Base-by-base conservation (phyloP, 1,284 basidiomycete species). In the Microbotryum intermedium region DNA sequence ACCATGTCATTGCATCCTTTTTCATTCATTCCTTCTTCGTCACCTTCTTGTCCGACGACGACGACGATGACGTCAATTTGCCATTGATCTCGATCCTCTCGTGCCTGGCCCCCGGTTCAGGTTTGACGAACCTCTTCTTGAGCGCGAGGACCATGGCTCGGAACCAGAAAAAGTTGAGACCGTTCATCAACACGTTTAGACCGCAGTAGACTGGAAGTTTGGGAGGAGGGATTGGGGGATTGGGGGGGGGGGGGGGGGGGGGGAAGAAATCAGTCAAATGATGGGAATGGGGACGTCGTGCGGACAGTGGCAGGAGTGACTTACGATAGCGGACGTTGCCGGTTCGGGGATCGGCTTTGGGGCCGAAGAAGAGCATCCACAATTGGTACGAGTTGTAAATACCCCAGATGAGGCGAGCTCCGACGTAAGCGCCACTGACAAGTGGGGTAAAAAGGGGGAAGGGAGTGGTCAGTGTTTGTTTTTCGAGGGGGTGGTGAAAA, bases 121-220 rank as follows among this genome's bases (percentile, higher is more conserved):
- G 71, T 30, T 72, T 73, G 55, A 70, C 71, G 34, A 21, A 69
- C 66, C 75, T 52, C 49, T 75, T 75, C 53, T 64, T 67, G 7
- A 76, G 69, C 4, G 75, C 74, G 26, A 70, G 64, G 21, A 75
- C 52, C 74, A 75, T 73, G 6, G 73, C 70, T 26, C 72, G 55
- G 71, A 76, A 76, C 75, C 75, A 76, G 66, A 74, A 72, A 34
- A 74, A 74, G 72, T 76, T 76, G 53, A 73, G 61, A 28, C 64
- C 61, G 66, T 72, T 72, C 45, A 72, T 60, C 10, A 60, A 59
- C 4, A 69, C 47, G 45, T 72, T 69, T 69, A 72, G n/a, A 63
- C 34, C 34, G 29, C 64, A 62, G 67, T 72, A 72, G 43, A 72
- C 58, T 10, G 59, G 60, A 4, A 69, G 48, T 45, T 71, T 69